Percentiles rank a stretch among this genome's conserved stretches.
Evolutionary conservation across 2,329 filamentous ascomycete species (phyloP).

Genomic region (Aspergillus viridinutans): DNA sequence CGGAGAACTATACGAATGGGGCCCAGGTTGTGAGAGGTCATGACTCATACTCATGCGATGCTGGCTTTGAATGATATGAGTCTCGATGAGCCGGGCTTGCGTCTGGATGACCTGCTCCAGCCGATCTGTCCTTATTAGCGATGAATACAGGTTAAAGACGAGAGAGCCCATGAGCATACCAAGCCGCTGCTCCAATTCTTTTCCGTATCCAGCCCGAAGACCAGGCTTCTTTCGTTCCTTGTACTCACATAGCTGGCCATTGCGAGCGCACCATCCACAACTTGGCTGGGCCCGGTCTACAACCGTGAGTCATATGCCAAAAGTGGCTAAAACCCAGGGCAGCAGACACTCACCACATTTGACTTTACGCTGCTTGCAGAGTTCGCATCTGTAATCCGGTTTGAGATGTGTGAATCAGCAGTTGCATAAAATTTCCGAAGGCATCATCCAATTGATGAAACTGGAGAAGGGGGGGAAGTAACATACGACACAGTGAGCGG

Average conservation of each 20-base stretch:
- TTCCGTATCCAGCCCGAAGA: constrained; percentile 62
- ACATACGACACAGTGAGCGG: constrained; percentile 38
- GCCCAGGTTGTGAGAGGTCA: constrained; percentile 22
- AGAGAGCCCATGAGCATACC: constrained; percentile 22
- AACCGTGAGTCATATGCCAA: constrained; percentile 1
- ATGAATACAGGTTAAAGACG: background rate
- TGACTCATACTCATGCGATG: constrained; percentile 21
- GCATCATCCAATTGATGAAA: background rate
- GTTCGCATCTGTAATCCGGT: constrained; percentile 32
- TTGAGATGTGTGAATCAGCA: background rate
- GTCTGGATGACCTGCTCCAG: constrained; percentile 63
- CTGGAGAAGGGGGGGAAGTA: background rate
- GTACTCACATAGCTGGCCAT: constrained; percentile 64
- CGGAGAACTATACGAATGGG: constrained; percentile 43
- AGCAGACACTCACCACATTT: constrained; percentile 38
- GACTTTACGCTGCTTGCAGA: constrained; percentile 44
- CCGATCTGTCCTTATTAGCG: constrained; percentile 45
- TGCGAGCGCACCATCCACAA: constrained; percentile 69
- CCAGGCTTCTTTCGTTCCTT: constrained; percentile 68
- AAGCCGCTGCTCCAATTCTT: constrained; percentile 68
- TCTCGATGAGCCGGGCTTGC: constrained; percentile 64
- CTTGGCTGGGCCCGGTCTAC: constrained; percentile 52
- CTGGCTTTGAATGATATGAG: constrained; percentile 44
- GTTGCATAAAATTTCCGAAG: background rate
- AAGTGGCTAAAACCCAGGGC: background rate